Evolutionary conservation across 768 basidiomycete genomes (phyloP).

Genomic region (Amanita molliuscula): DNA sequence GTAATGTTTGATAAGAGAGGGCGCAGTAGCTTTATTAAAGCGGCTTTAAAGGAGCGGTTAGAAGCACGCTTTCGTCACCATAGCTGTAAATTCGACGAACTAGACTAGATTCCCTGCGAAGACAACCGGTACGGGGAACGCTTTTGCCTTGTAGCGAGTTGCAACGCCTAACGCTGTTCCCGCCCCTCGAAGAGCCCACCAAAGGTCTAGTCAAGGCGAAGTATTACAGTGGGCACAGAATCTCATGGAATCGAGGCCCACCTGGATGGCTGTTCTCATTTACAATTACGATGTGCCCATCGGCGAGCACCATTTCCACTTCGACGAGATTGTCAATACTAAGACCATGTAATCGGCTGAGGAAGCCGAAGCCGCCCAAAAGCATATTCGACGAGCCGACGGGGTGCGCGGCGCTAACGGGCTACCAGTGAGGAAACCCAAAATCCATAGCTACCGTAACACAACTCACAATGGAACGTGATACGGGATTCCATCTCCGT

Average conservation of each 20-base stretch:
- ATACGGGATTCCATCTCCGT: slow-evolving; percentile 54
- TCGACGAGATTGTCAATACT: slow-evolving; percentile 88
- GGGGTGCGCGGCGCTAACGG: slow-evolving; percentile 64
- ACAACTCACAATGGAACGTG: slow-evolving; percentile 65
- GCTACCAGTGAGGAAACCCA: slow-evolving; percentile 6
- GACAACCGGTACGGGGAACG: slow-evolving; percentile 82
- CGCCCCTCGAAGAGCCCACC: slow-evolving; percentile 82
- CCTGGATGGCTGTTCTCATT: slow-evolving; percentile 67
- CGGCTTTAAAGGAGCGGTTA: slow-evolving; percentile 38
- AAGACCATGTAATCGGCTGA: slow-evolving; percentile 74
- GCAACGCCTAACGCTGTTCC: slow-evolving; percentile 78
- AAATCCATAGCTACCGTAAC: slow-evolving; percentile 1
- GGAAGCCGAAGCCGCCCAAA: slow-evolving; percentile 82
- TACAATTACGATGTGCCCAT: slow-evolving; percentile 75
- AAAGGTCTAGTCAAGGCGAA: slow-evolving; percentile 44
- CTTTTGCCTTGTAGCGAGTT: slow-evolving; percentile 83
- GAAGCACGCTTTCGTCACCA: slow-evolving; percentile 1
- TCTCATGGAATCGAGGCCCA: slow-evolving; percentile 11
- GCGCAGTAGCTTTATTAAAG: slow-evolving; percentile 79
- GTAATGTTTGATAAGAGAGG: slow-evolving; percentile 84
- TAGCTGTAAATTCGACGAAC: slow-evolving; percentile 32
- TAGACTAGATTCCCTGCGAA: slow-evolving; percentile 91
- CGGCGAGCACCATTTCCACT: slow-evolving; percentile 85
- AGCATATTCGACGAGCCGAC: slow-evolving; percentile 74
- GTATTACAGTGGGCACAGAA: too few species aligned